Base-by-base conservation (phyloP, 495 filamentous ascomycete species). In the Tuber calosporum region DNA sequence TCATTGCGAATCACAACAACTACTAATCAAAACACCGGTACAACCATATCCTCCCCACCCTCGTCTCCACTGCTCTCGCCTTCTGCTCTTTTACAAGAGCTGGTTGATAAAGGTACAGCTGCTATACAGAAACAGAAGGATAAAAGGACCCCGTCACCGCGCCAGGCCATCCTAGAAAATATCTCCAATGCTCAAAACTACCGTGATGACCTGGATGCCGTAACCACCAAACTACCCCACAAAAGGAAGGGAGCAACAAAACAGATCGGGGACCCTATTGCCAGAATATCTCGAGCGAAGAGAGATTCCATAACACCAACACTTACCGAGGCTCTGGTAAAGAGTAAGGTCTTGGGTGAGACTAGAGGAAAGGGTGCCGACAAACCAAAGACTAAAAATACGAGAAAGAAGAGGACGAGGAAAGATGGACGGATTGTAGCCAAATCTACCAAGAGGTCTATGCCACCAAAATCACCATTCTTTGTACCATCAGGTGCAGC, bases 391-490 rank as follows among this genome's bases (percentile, higher is more conserved):
- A 39, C 41, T 40, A 77, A 62, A 20, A 40, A 19, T 30, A 68
- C 66, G 48, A 78, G 69, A 36, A 79, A 66, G 19, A 73, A 68
- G 42, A 8, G 19, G 42, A 34, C 38, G 11, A 41, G 67, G 40
- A 72, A 48, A 42, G 77, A 79, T 26, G 67, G 71, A n/a, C 72
- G 69, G 53, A 66, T 77, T 34, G 73, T 73, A n/a, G 75, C 69
- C 67, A 78, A 41, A 53, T 62, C 77, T 22, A 19, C 71, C 20
- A 78, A 78, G 58, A 78, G 34, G 26, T 15, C 67, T 41, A 41
- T 67, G 34, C 66, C 62, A 26, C 22, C 39, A n/a, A 76, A 72
- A 37, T 79, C 78, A 42, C 79, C 71, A 67, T 73, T 66, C 37
- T 79, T 79, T 66, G 22, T 15, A 26, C 69, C 20, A 20, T 53